Base-by-base conservation (phyloP, 305 asterid genomes). In the Galium porrigens region DNA sequence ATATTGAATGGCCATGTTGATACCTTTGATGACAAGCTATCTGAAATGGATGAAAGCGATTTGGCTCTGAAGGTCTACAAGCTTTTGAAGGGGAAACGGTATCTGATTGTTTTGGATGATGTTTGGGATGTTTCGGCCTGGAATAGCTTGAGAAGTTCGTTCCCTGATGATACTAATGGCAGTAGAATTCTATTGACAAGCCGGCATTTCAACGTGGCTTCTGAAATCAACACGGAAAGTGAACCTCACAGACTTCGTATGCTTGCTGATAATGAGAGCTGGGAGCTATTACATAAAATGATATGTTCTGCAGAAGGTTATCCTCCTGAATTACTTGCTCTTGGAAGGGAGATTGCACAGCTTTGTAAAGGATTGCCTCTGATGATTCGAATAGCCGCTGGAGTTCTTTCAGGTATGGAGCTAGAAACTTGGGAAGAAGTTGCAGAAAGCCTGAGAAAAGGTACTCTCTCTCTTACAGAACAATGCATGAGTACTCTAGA, bases 61-160 rank as follows among this genome's bases (percentile, higher is more conserved):
- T 34, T 70, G 65, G 60, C 70, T 5, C 65, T 42, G 42, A 18
- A 3, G 39, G 58, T 70, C 54, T 70, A 65, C 60, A 64, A 57
- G 65, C 32, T 6, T 51, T 57, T 73, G 6, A 73, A 73, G 61
- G 70, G 64, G 36, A 51, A 62, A 12, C 56, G 73, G 52, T 73
- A 62, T 58, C 67, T 73, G 12, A 64, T 73, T 63, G 77, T 73
- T 37, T 25, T 73, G 29, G 77, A 73, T 62, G 65, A 32, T 61
- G 41, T 61, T 30, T 32, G 65, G 65, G 25, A 33, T 17, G 29
- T 15, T 32, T 6, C 20, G 42, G 57, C 68, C 11, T 68, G 73
- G 77, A 48, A 73, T 25, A 30, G 34, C 18, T 27, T 73, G 14
- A 61, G 49, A 29, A 68, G 51, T 12, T 73, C 54, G 57, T 73